Percentiles rank a stretch among this genome's conserved stretches.
Conservation (phyloP, 2,329 filamentous ascomycete genomes). For the Colletotrichum theobromicola region DNA sequence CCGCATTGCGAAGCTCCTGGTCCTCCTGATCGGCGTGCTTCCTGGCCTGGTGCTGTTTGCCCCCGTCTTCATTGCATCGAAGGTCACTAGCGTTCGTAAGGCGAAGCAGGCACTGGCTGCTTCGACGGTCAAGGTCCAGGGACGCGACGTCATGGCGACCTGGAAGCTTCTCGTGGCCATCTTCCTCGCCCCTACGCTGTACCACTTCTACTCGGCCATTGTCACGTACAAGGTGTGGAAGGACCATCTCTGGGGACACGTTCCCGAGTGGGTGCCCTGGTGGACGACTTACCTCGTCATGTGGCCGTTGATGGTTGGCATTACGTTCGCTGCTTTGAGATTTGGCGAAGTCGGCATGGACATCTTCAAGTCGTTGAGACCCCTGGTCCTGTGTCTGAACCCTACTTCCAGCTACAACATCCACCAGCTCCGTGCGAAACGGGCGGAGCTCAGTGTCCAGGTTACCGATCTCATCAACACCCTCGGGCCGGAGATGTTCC, state of each 20-base stretch:
- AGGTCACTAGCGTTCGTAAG: constrained; percentile 81
- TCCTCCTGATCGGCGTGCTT: constrained; percentile 81
- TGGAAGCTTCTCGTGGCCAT: constrained; percentile 93
- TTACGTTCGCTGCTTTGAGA: constrained; percentile 91
- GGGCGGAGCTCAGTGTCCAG: constrained; percentile 76
- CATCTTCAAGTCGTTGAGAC: constrained; percentile 91
- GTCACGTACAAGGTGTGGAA: constrained; percentile 79
- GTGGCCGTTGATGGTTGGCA: constrained; percentile 80
- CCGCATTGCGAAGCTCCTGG: constrained; percentile 75
- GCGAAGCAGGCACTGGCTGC: constrained; percentile 83
- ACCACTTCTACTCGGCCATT: constrained; percentile 79
- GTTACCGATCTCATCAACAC: constrained; percentile 95
- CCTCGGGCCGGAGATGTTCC: constrained; percentile 93
- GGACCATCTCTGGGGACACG: constrained; percentile 82
- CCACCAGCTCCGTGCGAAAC: constrained; percentile 73
- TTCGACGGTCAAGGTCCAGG: constrained; percentile 87
- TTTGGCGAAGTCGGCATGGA: constrained; percentile 99
- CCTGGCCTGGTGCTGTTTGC: constrained; percentile 88
- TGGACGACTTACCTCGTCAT: constrained; percentile 78
- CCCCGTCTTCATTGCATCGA: constrained; percentile 85
- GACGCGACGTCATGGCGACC: constrained; percentile 88
- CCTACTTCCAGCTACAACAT: constrained; percentile 86
- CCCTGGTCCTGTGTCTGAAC: constrained; percentile 83
- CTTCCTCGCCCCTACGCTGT: constrained; percentile 81
- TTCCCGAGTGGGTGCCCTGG: constrained; percentile 80